These are phyloP conservation scores for Gaultheria prostrata DNA, from an alignment of 148 eudicot species.

Conservation along the genomic window DNA sequence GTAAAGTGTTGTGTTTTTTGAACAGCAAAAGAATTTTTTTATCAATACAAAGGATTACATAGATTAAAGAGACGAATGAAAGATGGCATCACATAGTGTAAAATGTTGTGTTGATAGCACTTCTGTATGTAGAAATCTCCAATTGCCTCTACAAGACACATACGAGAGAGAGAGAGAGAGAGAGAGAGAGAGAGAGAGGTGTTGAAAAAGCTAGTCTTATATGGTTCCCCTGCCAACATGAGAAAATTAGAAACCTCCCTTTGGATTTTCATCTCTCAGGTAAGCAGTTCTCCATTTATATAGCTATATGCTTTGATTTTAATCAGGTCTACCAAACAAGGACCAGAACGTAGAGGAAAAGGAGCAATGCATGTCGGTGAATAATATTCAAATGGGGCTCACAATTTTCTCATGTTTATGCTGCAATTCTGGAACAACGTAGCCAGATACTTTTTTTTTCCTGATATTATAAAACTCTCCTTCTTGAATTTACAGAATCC, in stretches of 20 bases:
- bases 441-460: background rate
- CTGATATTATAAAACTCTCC: background rate
- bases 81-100: too few species aligned
- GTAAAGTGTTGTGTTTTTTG: too few species aligned
- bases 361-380: background rate
- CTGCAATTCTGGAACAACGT: background rate
- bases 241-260: background rate
- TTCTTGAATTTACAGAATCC: background rate
- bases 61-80: too few species aligned
- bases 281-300: background rate
- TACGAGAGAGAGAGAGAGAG: background rate
- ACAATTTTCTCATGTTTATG: background rate
- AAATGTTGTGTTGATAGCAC: too few species aligned
- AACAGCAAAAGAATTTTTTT: too few species aligned
- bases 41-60: too few species aligned
- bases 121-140: too few species aligned
- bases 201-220: background rate
- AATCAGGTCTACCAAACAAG: slow-evolving; percentile 1
- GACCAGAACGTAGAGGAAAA: background rate
- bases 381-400: background rate
- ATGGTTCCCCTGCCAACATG: background rate
- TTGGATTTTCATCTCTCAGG: background rate
- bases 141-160: too few species aligned
- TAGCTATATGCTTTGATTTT: background rate
- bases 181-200: background rate